Conservation (phyloP, 768 basidiomycete species). For the Tricholoma flavovirens region DNA sequence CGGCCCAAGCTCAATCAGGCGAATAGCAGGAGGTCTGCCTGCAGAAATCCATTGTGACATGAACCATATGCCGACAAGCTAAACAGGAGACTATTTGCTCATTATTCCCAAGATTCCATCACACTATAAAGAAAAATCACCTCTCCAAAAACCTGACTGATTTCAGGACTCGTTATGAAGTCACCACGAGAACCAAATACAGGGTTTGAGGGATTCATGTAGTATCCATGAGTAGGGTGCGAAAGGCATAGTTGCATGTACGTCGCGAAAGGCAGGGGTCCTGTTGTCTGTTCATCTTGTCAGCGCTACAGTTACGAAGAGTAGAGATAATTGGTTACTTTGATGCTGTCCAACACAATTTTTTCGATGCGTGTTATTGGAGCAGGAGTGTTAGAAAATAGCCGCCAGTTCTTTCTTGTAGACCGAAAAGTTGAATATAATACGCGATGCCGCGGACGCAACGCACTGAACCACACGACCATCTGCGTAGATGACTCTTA, state of each 20-base stretch:
- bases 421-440: not conserved
- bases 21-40: conserved; percentile 43
- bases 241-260: conserved; percentile 92
- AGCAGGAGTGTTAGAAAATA: conserved; percentile 10
- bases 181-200: conserved; percentile 88
- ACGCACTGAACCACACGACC: conserved; percentile 3
- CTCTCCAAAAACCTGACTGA: conserved; percentile 95
- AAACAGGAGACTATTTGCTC: conserved; percentile 26
- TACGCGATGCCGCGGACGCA: conserved; percentile 6
- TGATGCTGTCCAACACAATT: conserved; percentile 65
- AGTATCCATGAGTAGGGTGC: conserved; percentile 91
- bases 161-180: conserved; percentile 96
- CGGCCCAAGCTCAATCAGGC: conserved; percentile 89
- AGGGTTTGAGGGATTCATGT: conserved; percentile 65
- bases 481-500: not conserved
- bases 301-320: not conserved
- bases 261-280: conserved; percentile 80
- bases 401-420: conserved; percentile 2
- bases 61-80: conserved; percentile 89
- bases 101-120: conserved; percentile 27
- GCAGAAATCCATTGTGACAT: conserved; percentile 65
- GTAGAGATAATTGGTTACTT: conserved; percentile 40
- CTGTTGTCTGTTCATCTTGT: conserved; percentile 56
- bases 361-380: conserved; percentile 49
- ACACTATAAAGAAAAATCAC: conserved; percentile 37